Base-by-base conservation (phyloP, 1,284 basidiomycete genomes). In the Ceratobasidium sp. region DNA sequence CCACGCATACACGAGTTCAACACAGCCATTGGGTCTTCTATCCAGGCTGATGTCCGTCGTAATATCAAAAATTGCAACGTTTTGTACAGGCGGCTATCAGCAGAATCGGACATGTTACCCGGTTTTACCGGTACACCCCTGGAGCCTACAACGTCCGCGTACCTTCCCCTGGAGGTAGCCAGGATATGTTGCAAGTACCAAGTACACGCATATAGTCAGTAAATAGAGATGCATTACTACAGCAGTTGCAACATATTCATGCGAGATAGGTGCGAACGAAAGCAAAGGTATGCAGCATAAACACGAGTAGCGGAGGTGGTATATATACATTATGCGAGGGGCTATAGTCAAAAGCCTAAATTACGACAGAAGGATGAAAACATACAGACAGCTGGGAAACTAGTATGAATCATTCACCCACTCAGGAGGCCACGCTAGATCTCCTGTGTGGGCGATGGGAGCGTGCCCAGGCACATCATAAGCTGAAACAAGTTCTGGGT, bases 381-480 rank as follows among this genome's bases (percentile, higher is more conserved):
- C 51, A 53, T 53, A 29, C 22, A 4, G 29, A 43, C 24, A 7
- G 37, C 59, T 41, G 22, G 24, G 43, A 46, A 71, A 16, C 22
- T 71, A 71, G 41, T 71, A 71, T 2, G 54, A 48, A 22, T 71
- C 68, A 27, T 71, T 71, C 8, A 71, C 41, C 68, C 68, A 71
- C 68, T 71, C 68, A 71, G 68, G 29, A 71, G 68, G 68, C 68
- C 68, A 71, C 19, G 22, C 8, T 41, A 48, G 68, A 71, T 71
- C 68, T 71, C 68, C 68, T 71, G 68, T 49, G 68, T 71, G 68
- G 68, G 51, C 39, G 37, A 34, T 39, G 24, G 53, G 68, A 31
- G 53, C 16, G 54, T 59, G 68, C 39, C 54, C 68, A 71, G 68
- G 68, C 68, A 71, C 68, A 48, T 71, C 68, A 54, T 59, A 71